Percentiles rank a stretch among this genome's conserved stretches.
Conservation (phyloP, 2,329 filamentous ascomycete species). For the Eutypella sp. region DNA sequence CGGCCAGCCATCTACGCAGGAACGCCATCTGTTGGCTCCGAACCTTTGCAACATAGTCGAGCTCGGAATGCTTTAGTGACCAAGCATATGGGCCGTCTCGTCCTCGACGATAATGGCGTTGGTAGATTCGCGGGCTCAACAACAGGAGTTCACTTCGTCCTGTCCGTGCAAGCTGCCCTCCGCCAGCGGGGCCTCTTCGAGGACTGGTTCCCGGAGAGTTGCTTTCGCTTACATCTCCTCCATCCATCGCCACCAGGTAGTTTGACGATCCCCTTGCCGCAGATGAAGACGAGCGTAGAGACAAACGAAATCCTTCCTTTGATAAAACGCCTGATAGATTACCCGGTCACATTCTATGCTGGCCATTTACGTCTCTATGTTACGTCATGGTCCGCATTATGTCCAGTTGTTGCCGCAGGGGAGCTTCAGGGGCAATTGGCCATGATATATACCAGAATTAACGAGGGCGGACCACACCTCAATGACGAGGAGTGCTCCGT, state of each 20-base stretch:
- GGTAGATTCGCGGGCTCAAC: slow-evolving; percentile 4
- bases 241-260: background rate
- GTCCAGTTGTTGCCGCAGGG: background rate
- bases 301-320: background rate
- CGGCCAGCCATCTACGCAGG: background rate
- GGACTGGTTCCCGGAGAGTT: slow-evolving; percentile 2
- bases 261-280: background rate
- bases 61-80: background rate
- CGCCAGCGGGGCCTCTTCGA: background rate
- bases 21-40: background rate
- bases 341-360: background rate
- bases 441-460: background rate
- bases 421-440: background rate
- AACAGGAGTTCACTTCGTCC: slow-evolving; percentile 3
- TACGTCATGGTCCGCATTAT: background rate
- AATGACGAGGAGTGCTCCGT: background rate
- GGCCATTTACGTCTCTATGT: background rate
- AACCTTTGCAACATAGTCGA: background rate
- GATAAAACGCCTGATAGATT: background rate
- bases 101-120: background rate
- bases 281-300: background rate
- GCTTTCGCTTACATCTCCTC: background rate
- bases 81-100: slow-evolving; percentile 2
- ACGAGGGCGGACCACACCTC: background rate
- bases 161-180: slow-evolving; percentile 1